Conservation (phyloP, 306 rosid genomes). For the Pterocarpus macrocarpus region DNA sequence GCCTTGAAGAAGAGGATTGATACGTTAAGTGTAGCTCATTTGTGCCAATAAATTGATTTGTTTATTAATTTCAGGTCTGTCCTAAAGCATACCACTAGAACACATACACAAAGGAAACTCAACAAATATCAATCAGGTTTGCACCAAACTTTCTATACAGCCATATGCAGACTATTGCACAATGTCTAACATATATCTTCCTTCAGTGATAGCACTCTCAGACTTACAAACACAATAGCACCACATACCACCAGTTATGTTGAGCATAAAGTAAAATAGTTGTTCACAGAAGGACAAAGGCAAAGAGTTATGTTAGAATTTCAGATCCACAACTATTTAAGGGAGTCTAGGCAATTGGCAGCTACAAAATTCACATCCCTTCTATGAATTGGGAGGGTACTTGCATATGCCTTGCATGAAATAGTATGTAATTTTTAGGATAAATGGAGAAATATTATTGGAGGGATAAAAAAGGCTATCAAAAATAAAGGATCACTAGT, state of each 20-base stretch:
- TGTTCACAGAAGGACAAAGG: conserved; percentile 30
- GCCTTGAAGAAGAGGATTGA: not conserved
- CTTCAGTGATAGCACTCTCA: conserved; percentile 15
- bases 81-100: conserved; percentile 19
- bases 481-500: not conserved
- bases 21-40: not conserved
- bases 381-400: conserved; percentile 17
- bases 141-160: not conserved
- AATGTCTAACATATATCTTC: conserved; percentile 16
- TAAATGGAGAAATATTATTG: conserved; percentile 15
- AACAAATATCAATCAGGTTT: conserved; percentile 10
- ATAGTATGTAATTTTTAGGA: not conserved
- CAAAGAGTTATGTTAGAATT: not conserved
- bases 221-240: not conserved
- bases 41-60: not conserved
- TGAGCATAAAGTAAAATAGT: conserved; percentile 4
- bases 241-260: conserved; percentile 17
- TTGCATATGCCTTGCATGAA: conserved; percentile 19
- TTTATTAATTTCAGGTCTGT: conserved; percentile 19
- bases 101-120: not conserved
- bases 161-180: not conserved
- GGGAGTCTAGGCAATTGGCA: conserved; percentile 2
- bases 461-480: not conserved
- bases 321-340: conserved; percentile 18
- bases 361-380: conserved; percentile 15